Conservation (phyloP, 2,329 filamentous ascomycete genomes). For the Aureobasidium sp. region DNA sequence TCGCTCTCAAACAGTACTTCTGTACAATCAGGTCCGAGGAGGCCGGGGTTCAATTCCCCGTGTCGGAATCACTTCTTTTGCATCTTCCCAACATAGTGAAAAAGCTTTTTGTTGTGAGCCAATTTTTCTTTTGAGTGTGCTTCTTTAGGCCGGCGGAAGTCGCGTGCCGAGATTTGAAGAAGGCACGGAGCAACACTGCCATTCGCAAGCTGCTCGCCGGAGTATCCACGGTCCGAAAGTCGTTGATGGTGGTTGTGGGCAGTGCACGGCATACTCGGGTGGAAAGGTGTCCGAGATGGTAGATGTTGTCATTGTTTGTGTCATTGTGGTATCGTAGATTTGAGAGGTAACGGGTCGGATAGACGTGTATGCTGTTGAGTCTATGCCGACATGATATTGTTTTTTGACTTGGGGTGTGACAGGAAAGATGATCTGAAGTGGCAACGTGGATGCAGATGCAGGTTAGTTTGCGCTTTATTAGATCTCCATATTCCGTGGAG, state of each 20-base stretch:
- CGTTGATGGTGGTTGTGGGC: neutral
- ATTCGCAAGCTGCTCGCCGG: neutral
- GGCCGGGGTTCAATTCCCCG: slow-evolving; percentile 16
- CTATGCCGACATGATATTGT: neutral
- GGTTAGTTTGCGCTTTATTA: neutral
- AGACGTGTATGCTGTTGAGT: slow-evolving; percentile 1
- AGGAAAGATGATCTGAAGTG: neutral
- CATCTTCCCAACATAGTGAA: neutral
- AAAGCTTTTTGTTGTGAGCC: no score
- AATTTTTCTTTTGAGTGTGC: neutral
- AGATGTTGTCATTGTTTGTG: slow-evolving; percentile 1
- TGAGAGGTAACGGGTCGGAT: neutral
- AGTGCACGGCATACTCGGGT: neutral
- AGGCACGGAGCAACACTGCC: neutral
- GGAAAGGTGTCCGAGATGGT: neutral
- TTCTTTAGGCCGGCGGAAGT: neutral
- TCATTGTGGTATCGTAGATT: neutral
- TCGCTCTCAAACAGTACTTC: slow-evolving; percentile 9
- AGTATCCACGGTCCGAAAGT: neutral
- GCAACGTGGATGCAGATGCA: neutral
- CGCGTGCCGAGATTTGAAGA: neutral
- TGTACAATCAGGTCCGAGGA: neutral
- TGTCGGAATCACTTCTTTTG: slow-evolving; percentile 14
- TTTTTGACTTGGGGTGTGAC: neutral
- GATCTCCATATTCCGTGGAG: no score